Conservation (phyloP, 257 asterid genomes). For the Thymus quinquecostatus region DNA sequence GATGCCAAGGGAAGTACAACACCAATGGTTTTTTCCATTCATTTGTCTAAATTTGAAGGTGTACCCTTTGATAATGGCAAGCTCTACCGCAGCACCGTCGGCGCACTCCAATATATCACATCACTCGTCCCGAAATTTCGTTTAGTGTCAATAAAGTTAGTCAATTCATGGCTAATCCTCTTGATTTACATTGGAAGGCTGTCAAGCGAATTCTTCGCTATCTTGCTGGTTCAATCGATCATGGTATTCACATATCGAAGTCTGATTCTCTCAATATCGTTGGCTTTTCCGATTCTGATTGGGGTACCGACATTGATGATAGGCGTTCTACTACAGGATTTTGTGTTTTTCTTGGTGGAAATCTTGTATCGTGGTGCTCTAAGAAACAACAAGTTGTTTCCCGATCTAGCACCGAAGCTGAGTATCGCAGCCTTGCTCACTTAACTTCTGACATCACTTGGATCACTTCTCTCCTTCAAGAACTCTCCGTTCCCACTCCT, state of each 20-base stretch:
- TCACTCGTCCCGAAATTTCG: background rate
- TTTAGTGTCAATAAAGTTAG: background rate
- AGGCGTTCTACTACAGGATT: too few species aligned
- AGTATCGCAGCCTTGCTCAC: background rate
- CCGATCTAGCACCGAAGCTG: background rate
- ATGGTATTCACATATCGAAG: background rate
- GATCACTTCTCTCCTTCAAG: rapidly evolving
- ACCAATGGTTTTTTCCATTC: background rate
- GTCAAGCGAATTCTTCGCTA: background rate
- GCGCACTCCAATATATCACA: background rate
- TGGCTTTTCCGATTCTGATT: background rate
- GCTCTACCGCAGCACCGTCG: background rate
- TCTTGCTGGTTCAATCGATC: background rate
- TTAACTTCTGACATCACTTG: rapidly evolving
- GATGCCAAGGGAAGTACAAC: background rate
- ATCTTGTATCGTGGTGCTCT: background rate
- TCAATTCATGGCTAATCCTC: background rate
- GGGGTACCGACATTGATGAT: background rate
- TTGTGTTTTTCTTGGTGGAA: too few species aligned
- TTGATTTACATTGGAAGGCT: background rate
- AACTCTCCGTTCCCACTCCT: too few species aligned
- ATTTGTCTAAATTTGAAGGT: background rate
- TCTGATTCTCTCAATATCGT: too few species aligned
- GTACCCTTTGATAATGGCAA: background rate
- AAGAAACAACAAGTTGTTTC: background rate